A percentile compares a stretch with the other conserved stretches of the same genome.
phyloP scores from a whole-genome alignment of 129 eudicot genomes.

The Gnaphalium uliginosum region DNA sequence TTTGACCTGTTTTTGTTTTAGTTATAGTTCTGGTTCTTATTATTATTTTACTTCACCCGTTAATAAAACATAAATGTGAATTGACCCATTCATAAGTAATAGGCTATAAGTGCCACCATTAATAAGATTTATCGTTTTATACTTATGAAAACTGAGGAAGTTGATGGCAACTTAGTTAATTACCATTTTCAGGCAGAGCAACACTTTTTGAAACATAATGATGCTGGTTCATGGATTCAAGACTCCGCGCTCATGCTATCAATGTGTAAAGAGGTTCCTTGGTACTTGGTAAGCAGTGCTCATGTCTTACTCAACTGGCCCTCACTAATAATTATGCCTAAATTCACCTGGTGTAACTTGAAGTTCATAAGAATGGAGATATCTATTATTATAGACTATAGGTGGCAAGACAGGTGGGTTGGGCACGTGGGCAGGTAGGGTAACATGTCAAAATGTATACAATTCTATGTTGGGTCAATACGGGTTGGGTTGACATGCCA shows the following conservation, averaged over 20 bases:
- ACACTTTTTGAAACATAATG: conserved; percentile 95
- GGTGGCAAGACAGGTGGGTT: conserved; percentile 6
- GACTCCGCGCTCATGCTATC: conserved; percentile 93
- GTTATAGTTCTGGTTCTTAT: too few relatives aligned
- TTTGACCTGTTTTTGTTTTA: not conserved
- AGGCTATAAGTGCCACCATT: not conserved
- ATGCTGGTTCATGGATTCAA: conserved; percentile 99
- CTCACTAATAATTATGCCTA: not conserved
- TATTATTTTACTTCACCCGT: not conserved
- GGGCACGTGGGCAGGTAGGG: not conserved
- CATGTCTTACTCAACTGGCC: not conserved
- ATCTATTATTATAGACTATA: not conserved
- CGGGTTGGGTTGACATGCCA: not conserved
- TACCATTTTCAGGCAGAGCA: conserved; percentile 70
- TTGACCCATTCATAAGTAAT: not conserved
- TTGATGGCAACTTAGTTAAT: conserved; percentile 3
- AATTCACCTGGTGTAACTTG: not conserved
- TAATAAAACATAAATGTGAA: not conserved
- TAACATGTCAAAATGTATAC: not conserved
- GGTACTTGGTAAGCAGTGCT: conserved; percentile 76
- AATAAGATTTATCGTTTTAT: not conserved
- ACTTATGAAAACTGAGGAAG: not conserved
- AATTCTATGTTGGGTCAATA: not conserved
- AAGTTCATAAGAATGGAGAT: not conserved
- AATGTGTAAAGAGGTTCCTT: conserved; percentile 90